These are phyloP conservation scores for Fraxinus platypoda DNA, from an alignment of 305 asterid species.

Conservation along the genomic window DNA sequence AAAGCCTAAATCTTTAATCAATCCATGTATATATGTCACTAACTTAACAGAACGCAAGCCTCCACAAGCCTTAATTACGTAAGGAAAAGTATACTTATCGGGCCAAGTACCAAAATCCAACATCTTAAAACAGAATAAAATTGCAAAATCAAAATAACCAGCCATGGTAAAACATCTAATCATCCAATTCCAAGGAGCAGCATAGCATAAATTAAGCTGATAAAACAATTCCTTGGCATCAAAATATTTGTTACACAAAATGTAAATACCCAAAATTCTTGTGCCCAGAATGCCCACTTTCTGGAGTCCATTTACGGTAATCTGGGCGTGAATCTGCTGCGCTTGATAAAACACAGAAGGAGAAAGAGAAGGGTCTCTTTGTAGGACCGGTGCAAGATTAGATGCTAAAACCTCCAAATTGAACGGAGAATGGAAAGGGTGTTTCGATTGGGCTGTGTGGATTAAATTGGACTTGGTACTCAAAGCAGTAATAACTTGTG, in stretches of 20 bases:
- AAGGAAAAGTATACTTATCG: slow-evolving; percentile 85
- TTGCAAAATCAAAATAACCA: slow-evolving; percentile 54
- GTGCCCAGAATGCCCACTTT: slow-evolving; percentile 66
- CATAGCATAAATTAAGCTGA: slow-evolving; percentile 66
- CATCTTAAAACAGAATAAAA: slow-evolving; percentile 80
- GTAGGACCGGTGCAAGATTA: slow-evolving; percentile 55
- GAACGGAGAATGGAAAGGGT: slow-evolving; percentile 22
- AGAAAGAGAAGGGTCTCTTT: slow-evolving; percentile 23
- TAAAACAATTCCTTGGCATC: slow-evolving; percentile 62
- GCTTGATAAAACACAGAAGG: slow-evolving; percentile 36
- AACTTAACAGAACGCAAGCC: slow-evolving; percentile 50
- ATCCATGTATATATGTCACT: slow-evolving; percentile 48
- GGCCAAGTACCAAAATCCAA: slow-evolving; percentile 64
- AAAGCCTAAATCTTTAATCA: slow-evolving; percentile 45
- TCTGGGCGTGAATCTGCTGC: slow-evolving; percentile 71
- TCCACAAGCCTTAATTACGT: slow-evolving; percentile 70
- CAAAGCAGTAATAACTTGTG: slow-evolving; percentile 6
- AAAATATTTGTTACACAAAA: slow-evolving; percentile 41
- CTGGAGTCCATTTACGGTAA: slow-evolving; percentile 62
- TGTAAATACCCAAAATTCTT: slow-evolving; percentile 67
- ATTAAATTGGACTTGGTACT: slow-evolving; percentile 14
- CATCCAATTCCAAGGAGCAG: slow-evolving; percentile 99
- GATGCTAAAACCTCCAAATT: slow-evolving; percentile 59
- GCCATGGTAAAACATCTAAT: slow-evolving; percentile 66
- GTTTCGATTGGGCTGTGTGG: slow-evolving; percentile 23